Evolutionary conservation across 805 yeast genomes (phyloP).

Genomic region (Teunomyces atbi): DNA sequence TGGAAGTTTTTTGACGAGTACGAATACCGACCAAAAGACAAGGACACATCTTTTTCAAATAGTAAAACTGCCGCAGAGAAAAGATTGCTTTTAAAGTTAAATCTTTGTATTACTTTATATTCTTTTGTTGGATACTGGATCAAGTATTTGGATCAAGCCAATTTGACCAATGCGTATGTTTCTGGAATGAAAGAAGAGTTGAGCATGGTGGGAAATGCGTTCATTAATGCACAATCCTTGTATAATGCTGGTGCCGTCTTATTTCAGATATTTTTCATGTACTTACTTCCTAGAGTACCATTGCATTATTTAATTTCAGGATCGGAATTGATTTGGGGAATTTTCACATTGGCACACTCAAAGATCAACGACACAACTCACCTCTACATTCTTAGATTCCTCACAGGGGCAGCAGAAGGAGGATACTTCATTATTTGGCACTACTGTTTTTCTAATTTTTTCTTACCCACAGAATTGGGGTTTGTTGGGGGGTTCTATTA

Average conservation of each 20-base stretch:
- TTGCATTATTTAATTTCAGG: constrained; percentile 19
- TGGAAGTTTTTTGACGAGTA: constrained; percentile 43
- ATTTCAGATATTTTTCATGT: constrained; percentile 24
- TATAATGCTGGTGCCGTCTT: constrained; percentile 23
- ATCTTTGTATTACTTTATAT: constrained; percentile 23
- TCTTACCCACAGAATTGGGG: constrained; percentile 23
- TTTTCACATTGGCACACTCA: constrained; percentile 16
- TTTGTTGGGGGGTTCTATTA: constrained; percentile 26
- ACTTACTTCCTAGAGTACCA: constrained; percentile 19
- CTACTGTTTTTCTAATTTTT: constrained; percentile 48
- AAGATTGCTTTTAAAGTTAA: constrained; percentile 21
- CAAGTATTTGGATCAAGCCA: constrained; percentile 23
- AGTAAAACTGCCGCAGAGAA: constrained; percentile 24
- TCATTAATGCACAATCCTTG: constrained; percentile 19
- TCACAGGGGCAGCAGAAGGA: constrained; percentile 19
- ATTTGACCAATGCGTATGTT: constrained; percentile 24
- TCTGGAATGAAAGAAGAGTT: constrained; percentile 18
- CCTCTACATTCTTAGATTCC: constrained; percentile 18
- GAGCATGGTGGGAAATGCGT: constrained; percentile 19
- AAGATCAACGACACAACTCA: constrained; percentile 15
- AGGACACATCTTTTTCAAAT: constrained; percentile 11
- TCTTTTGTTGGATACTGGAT: constrained; percentile 25
- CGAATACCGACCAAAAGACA: constrained; percentile 24
- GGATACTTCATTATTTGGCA: constrained; percentile 10
- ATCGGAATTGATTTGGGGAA: constrained; percentile 20